phyloP scores from a whole-genome alignment of 2,329 filamentous ascomycete species.

The Exophiala dermatitidis region DNA sequence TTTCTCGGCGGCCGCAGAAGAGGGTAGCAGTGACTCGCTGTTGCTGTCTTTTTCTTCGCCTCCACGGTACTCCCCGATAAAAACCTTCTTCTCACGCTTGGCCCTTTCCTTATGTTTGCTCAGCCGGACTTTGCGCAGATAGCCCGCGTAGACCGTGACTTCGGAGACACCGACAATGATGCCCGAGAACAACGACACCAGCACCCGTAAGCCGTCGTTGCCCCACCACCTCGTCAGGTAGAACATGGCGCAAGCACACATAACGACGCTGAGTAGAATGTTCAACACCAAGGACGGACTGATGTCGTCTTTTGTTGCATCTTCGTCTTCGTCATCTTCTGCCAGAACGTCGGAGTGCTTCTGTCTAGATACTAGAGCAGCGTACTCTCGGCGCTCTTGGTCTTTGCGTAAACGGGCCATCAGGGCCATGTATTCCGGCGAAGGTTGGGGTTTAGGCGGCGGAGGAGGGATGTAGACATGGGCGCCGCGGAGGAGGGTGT shows the following conservation, averaged over 20 bases:
- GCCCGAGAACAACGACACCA: slow-evolving; percentile 36
- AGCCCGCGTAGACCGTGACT: slow-evolving; percentile 41
- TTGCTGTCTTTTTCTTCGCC: slow-evolving; percentile 4
- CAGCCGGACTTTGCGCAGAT: slow-evolving; percentile 38
- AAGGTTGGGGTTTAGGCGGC: slow-evolving; percentile 69
- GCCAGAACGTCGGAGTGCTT: slow-evolving; percentile 20
- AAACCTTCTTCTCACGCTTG: slow-evolving; percentile 36
- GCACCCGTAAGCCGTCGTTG: slow-evolving; percentile 30
- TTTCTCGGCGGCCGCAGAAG: slow-evolving; percentile 18
- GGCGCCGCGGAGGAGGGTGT: slow-evolving; percentile 64
- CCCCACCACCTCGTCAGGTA: slow-evolving; percentile 32
- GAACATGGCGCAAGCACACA: slow-evolving; percentile 47
- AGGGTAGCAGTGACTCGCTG: background rate
- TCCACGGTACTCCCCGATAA: slow-evolving; percentile 27
- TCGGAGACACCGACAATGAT: slow-evolving; percentile 42
- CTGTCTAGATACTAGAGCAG: slow-evolving; percentile 56
- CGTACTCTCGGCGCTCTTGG: slow-evolving; percentile 75
- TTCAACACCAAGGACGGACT: slow-evolving; percentile 66
- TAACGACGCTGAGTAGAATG: slow-evolving; percentile 76
- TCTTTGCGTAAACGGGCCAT: slow-evolving; percentile 79
- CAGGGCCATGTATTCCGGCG: slow-evolving; percentile 73
- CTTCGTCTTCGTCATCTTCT: slow-evolving; percentile 36
- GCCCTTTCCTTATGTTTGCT: slow-evolving; percentile 35
- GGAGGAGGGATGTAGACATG: slow-evolving; percentile 72
- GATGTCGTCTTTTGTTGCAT: slow-evolving; percentile 32